Conservation (phyloP, 768 basidiomycete genomes). For the Myochromella boudieri region DNA sequence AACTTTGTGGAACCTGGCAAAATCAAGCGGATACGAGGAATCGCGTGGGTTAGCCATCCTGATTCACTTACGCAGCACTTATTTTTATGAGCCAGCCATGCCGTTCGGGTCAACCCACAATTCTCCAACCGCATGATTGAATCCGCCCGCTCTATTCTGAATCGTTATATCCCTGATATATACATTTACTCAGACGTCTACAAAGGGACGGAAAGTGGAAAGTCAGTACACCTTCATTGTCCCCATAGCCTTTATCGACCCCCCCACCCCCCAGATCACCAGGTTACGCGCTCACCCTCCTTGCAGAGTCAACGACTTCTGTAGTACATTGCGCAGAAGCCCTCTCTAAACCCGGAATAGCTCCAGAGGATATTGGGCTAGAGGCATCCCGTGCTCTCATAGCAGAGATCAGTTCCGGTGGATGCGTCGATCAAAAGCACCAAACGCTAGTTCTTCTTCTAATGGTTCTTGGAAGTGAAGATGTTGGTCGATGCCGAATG, state of each 20-base stretch:
- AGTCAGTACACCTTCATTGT: conserved; percentile 50
- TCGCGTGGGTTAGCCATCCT: conserved; percentile 65
- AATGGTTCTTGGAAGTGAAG: conserved; percentile 97
- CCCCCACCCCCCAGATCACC: conserved; percentile 68
- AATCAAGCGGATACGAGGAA: conserved; percentile 92
- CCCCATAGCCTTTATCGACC: background rate
- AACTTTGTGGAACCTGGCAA: conserved; percentile 92
- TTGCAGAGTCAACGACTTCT: conserved; percentile 91
- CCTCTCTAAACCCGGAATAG: conserved; percentile 75
- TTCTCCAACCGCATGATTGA: conserved; percentile 99
- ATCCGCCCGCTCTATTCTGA: conserved; percentile 86
- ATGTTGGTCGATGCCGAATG: conserved; percentile 89
- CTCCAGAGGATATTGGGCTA: conserved; percentile 92
- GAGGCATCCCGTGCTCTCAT: conserved; percentile 78
- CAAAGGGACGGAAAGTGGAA: conserved; percentile 96
- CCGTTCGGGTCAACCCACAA: conserved; percentile 94
- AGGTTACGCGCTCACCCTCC: conserved; percentile 87
- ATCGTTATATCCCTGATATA: conserved; percentile 96
- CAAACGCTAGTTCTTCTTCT: conserved; percentile 83
- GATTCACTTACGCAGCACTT: background rate
- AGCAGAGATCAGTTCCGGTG: conserved; percentile 75
- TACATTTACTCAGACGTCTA: conserved; percentile 99
- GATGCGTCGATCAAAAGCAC: conserved; percentile 89
- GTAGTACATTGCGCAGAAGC: conserved; percentile 88
- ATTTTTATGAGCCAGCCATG: conserved; percentile 59